Conservation (phyloP, 805 yeast genomes). For the Ogataea henricii region DNA sequence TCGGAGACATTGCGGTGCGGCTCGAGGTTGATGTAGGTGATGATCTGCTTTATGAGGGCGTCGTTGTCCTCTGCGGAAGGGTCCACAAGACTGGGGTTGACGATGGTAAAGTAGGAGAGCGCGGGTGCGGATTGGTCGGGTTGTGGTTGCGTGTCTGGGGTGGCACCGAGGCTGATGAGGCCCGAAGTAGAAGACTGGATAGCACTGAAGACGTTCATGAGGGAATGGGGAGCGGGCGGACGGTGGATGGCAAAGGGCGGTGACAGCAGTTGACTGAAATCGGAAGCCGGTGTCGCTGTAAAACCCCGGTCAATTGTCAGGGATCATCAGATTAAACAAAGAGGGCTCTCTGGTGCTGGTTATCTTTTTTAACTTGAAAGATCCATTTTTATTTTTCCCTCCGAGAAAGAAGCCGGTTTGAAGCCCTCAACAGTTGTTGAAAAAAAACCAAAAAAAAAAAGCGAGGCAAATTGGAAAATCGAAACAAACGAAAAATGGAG, state of each 20-base stretch:
- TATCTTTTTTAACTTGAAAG: too few relatives aligned
- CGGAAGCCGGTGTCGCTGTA: too few relatives aligned
- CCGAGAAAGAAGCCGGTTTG: too few relatives aligned
- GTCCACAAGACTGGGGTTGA: constrained; percentile 22
- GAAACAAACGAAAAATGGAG: neutral
- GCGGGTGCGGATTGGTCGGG: constrained; percentile 15
- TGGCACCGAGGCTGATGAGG: constrained; percentile 7
- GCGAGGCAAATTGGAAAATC: neutral
- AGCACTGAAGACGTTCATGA: constrained; percentile 25
- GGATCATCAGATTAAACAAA: too few relatives aligned
- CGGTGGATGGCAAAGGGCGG: too few relatives aligned
- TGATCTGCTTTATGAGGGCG: constrained; percentile 25
- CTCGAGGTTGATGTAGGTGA: constrained; percentile 27
- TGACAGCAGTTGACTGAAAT: too few relatives aligned
- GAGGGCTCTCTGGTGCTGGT: too few relatives aligned
- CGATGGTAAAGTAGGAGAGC: constrained; percentile 26
- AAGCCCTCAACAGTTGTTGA: neutral
- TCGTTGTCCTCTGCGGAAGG: constrained; percentile 25
- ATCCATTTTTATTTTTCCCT: too few relatives aligned
- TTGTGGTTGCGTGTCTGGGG: neutral
- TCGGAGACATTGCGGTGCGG: constrained; percentile 18
- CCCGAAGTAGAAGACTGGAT: constrained; percentile 23
- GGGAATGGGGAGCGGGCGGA: too few relatives aligned
- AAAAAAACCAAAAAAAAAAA: neutral
- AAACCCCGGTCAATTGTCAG: too few relatives aligned